Conservation (phyloP, 495 filamentous ascomycete species). For the Daldinia decipiens region DNA sequence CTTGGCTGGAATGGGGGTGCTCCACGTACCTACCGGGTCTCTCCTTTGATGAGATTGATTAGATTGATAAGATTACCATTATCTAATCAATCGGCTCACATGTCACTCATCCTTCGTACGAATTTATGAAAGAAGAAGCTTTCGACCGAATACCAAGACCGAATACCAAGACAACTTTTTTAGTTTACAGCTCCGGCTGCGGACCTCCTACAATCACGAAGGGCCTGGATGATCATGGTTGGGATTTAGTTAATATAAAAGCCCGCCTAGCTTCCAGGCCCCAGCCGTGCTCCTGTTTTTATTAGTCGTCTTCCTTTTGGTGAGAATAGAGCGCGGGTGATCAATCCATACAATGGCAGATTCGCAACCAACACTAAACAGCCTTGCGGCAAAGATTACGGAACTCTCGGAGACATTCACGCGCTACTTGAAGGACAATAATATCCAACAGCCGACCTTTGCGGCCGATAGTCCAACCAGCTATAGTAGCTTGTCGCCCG, state of each 20-base stretch:
- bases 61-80: slow-evolving; percentile 43
- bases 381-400: slow-evolving; percentile 44
- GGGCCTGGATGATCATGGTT: neutral
- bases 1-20: slow-evolving; percentile 21
- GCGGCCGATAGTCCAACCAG: slow-evolving; percentile 42
- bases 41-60: slow-evolving; percentile 7
- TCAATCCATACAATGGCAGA: slow-evolving; percentile 36
- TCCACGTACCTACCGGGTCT: neutral
- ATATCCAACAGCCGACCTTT: slow-evolving; percentile 43
- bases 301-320: neutral
- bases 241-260: slow-evolving; percentile 12
- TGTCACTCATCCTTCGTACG: slow-evolving; percentile 3
- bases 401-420: slow-evolving; percentile 42
- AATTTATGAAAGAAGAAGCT: slow-evolving; percentile 14
- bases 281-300: neutral
- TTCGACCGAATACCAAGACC: slow-evolving; percentile 7
- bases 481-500: slow-evolving; percentile 36
- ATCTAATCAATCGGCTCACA: slow-evolving; percentile 32
- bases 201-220: slow-evolving; percentile 19
- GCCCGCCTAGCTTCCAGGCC: neutral
- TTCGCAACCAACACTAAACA: slow-evolving; percentile 39
- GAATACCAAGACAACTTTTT: neutral
- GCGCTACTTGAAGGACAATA: slow-evolving; percentile 40
- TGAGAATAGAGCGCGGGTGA: neutral
- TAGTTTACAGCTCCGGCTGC: slow-evolving; percentile 20